These are phyloP conservation scores for Yarrowia yakushimensis DNA, from an alignment of 805 yeast species.

Conservation along the genomic window DNA sequence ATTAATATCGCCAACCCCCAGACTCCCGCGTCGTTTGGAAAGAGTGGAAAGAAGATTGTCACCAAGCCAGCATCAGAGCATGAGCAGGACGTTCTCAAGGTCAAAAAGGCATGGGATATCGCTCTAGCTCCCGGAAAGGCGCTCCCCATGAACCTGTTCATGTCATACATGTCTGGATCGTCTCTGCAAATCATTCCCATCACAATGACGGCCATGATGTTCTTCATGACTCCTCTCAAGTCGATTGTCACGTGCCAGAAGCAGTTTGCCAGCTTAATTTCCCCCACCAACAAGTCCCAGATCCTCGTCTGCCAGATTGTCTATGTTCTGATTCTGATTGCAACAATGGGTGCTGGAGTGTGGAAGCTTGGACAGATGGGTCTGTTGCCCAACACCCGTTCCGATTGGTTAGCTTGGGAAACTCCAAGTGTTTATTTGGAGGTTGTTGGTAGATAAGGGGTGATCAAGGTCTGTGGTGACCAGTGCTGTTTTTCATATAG, in stretches of 20 bases:
- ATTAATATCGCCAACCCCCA: slow-evolving; percentile 1
- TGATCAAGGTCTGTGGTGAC: too few relatives aligned
- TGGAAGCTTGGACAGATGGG: slow-evolving; percentile 90
- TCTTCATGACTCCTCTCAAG: slow-evolving; percentile 65
- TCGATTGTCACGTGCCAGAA: slow-evolving; percentile 59
- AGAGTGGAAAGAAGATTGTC: slow-evolving; percentile 23
- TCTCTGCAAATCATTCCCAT: slow-evolving; percentile 86
- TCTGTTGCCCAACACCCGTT: slow-evolving; percentile 74
- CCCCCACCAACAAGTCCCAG: slow-evolving; percentile 34
- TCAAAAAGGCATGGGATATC: slow-evolving; percentile 77
- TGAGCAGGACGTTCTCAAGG: slow-evolving; percentile 34
- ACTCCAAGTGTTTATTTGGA: slow-evolving; percentile 22
- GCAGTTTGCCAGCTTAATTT: slow-evolving; percentile 46
- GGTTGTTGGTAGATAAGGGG: background rate
- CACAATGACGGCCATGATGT: slow-evolving; percentile 80
- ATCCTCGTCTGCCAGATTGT: slow-evolving; percentile 45
- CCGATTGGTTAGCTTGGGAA: slow-evolving; percentile 95
- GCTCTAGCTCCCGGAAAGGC: slow-evolving; percentile 78
- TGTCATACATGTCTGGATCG: slow-evolving; percentile 92
- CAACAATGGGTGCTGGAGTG: slow-evolving; percentile 67
- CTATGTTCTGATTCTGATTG: slow-evolving; percentile 48
- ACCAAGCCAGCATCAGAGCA: slow-evolving; percentile 17
- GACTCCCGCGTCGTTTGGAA: slow-evolving; percentile 9
- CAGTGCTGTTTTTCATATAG: too few relatives aligned
- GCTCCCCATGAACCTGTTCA: slow-evolving; percentile 84